Conservation (phyloP, 805 yeast genomes). For the Tetrapisispora pingtungensis region DNA sequence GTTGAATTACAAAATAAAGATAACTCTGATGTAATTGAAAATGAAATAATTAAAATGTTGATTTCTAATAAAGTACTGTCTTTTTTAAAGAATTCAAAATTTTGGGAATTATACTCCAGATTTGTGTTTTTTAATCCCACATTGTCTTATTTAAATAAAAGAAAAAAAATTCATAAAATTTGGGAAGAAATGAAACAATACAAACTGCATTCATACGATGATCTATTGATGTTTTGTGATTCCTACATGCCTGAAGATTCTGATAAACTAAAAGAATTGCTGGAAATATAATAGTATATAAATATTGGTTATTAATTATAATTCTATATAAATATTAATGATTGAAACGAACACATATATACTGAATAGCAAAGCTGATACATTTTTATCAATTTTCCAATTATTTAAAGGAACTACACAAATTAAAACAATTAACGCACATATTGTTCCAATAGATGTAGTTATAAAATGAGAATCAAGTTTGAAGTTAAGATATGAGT, state of each 20-base stretch:
- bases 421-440: constrained; percentile 32
- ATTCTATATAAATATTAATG: constrained; percentile 11
- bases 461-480: constrained; percentile 32
- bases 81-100: constrained; percentile 14
- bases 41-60: constrained; percentile 15
- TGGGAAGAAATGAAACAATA: constrained; percentile 15
- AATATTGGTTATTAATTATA: not conserved
- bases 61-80: constrained; percentile 12
- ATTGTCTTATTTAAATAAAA: constrained; percentile 19
- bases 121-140: constrained; percentile 20
- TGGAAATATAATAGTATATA: not conserved
- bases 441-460: constrained; percentile 34
- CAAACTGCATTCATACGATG: not conserved
- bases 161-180: constrained; percentile 15
- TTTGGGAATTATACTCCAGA: constrained; percentile 24
- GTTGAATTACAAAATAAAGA: constrained; percentile 18
- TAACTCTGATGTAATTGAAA: constrained; percentile 15
- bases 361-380: constrained; percentile 29
- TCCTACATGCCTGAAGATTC: constrained; percentile 24
- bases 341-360: constrained; percentile 14
- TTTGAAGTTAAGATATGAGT: constrained; percentile 26
- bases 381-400: constrained; percentile 36
- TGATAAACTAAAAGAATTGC: constrained; percentile 11
- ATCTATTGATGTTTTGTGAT: constrained; percentile 13
- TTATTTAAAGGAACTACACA: constrained; percentile 35